phyloP scores from a whole-genome alignment of 2,329 filamentous ascomycete species.

The Macrophomina phaseolina region DNA sequence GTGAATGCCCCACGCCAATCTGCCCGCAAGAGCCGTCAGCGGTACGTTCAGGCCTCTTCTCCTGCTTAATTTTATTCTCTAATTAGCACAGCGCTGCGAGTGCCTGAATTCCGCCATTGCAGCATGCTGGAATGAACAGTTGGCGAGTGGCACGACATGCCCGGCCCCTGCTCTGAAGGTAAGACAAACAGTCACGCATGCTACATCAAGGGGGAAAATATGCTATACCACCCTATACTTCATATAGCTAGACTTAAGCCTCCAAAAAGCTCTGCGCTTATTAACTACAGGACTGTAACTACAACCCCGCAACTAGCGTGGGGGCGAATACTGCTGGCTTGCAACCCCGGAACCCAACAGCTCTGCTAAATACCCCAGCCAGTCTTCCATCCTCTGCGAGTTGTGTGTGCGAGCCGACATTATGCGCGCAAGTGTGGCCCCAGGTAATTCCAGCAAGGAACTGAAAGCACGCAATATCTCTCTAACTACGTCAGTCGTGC shows the following conservation, averaged over 20 bases:
- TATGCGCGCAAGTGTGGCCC: conserved; percentile 12
- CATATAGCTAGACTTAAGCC: background rate
- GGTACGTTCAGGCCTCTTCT: background rate
- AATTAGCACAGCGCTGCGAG: conserved; percentile 12
- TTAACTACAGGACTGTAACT: background rate
- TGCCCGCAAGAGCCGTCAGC: conserved; percentile 8
- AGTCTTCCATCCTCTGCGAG: background rate
- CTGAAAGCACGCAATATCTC: no score
- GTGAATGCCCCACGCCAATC: conserved; percentile 3
- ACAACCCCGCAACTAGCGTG: background rate
- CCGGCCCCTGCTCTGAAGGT: conserved; percentile 7
- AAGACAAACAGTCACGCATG: background rate
- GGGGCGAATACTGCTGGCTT: no score
- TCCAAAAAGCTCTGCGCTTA: background rate
- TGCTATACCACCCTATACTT: background rate
- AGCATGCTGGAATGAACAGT: background rate
- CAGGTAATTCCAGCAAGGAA: background rate
- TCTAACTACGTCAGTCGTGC: conserved; percentile 5
- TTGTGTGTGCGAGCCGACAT: background rate
- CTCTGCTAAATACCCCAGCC: background rate
- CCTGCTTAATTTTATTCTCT: background rate
- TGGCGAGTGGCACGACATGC: background rate
- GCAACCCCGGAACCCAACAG: background rate
- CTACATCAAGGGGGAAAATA: background rate
- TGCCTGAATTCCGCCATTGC: background rate